A percentile compares a stretch with the other conserved stretches of the same genome.
Evolutionary conservation across 495 filamentous ascomycete species (phyloP).

Genomic region (Penicillium silybi): DNA sequence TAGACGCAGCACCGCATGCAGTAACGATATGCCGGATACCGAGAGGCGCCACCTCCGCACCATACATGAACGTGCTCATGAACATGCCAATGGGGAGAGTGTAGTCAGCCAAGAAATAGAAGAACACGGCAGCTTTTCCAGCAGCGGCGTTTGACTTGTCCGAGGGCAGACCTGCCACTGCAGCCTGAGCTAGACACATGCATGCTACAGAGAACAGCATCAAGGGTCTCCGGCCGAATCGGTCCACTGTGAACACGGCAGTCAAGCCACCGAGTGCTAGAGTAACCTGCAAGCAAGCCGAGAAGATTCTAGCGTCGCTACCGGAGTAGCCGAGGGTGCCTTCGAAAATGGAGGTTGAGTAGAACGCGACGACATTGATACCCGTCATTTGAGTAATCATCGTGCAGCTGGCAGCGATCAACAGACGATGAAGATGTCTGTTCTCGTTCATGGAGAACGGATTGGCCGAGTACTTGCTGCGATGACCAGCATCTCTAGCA

Average conservation of each 20-base stretch:
- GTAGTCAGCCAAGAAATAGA: slow-evolving; percentile 58
- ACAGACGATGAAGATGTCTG: slow-evolving; percentile 17
- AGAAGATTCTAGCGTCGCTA: slow-evolving; percentile 12
- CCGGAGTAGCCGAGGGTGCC: slow-evolving; percentile 10
- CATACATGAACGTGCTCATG: slow-evolving; percentile 60
- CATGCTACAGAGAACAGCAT: slow-evolving; percentile 59
- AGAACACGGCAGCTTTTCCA: slow-evolving; percentile 37
- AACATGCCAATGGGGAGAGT: slow-evolving; percentile 64
- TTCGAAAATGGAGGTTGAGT: slow-evolving; percentile 18
- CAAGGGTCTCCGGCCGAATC: slow-evolving; percentile 34
- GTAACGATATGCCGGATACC: slow-evolving; percentile 58
- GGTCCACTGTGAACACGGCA: slow-evolving; percentile 17
- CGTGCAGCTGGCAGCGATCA: slow-evolving; percentile 13
- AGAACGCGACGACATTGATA: slow-evolving; percentile 21
- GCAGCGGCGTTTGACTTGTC: slow-evolving; percentile 22
- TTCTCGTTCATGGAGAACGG: slow-evolving; percentile 24
- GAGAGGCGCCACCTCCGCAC: slow-evolving; percentile 61
- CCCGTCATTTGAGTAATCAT: slow-evolving; percentile 20
- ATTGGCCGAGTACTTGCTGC: slow-evolving; percentile 5
- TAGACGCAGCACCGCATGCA: slow-evolving; percentile 49
- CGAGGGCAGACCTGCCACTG: slow-evolving; percentile 39
- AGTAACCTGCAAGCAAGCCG: slow-evolving; percentile 16
- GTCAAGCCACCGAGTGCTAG: slow-evolving; percentile 14
- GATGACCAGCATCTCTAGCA: slow-evolving; percentile 49
- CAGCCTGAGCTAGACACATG: slow-evolving; percentile 54